Conservation (phyloP, 768 basidiomycete species). For the Phlebiopsis gigantea region DNA sequence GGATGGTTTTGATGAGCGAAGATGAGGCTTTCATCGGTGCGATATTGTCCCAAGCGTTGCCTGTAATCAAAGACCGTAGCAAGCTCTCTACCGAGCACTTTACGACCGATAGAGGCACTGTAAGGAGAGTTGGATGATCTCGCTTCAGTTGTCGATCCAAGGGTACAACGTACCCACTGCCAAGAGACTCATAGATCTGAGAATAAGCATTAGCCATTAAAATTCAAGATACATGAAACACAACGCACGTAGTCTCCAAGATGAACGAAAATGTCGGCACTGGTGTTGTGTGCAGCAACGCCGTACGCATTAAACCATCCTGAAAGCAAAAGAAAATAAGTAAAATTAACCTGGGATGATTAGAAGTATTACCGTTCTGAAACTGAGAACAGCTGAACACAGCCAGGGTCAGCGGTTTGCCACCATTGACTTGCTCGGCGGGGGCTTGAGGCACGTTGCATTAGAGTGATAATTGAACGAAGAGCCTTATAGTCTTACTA, state of each 20-base stretch:
- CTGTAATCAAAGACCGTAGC: constrained; percentile 54
- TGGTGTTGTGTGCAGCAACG: constrained; percentile 46
- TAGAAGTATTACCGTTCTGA: constrained; percentile 34
- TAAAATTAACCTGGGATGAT: neutral
- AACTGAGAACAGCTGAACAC: constrained; percentile 57
- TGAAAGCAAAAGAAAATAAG: constrained; percentile 12
- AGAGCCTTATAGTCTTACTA: constrained; percentile 30
- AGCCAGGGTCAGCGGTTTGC: constrained; percentile 46
- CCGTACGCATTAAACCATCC: constrained; percentile 63
- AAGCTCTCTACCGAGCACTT: constrained; percentile 47
- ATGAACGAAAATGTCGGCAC: constrained; percentile 50
- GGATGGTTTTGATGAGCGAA: constrained; percentile 42
- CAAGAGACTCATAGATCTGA: constrained; percentile 46
- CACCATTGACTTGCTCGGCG: constrained; percentile 43
- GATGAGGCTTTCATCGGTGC: constrained; percentile 45
- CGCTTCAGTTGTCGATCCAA: no score
- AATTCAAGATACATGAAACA: neutral
- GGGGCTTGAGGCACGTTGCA: constrained; percentile 34
- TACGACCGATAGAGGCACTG: constrained; percentile 44
- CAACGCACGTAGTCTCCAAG: constrained; percentile 53
- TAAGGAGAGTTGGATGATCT: neutral
- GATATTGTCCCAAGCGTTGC: constrained; percentile 45
- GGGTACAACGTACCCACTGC: constrained; percentile 20
- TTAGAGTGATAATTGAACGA: neutral
- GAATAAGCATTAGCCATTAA: neutral